phyloP scores from a whole-genome alignment of 257 asterid genomes.

The Przewalskia tangutica region DNA sequence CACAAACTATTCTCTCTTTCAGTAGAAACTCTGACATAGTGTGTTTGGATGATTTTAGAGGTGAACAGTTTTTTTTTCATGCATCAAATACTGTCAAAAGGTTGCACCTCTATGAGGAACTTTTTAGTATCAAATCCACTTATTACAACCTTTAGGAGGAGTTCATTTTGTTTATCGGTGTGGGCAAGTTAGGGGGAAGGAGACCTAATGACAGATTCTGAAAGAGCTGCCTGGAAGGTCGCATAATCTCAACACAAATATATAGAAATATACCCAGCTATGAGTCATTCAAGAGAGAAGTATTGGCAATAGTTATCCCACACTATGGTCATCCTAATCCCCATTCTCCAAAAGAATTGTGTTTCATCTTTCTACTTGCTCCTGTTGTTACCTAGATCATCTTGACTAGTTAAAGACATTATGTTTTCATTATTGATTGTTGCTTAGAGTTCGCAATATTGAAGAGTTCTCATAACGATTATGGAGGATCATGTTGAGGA shows the following conservation, averaged over 20 bases:
- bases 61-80: not conserved
- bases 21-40: not conserved
- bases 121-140: not conserved
- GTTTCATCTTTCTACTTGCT: not conserved
- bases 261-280: not conserved
- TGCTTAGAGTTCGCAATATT: not conserved
- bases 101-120: not conserved
- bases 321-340: not conserved
- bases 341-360: not conserved
- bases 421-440: not conserved
- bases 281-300: not conserved
- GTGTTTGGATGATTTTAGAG: not conserved
- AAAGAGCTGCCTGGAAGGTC: not conserved
- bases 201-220: not conserved
- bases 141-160: not conserved
- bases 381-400: not conserved
- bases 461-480: not conserved
- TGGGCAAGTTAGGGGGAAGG: not conserved
- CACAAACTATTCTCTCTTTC: not conserved
- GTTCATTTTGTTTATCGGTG: not conserved
- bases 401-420: not conserved
- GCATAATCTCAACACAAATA: not conserved
- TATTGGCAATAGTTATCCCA: not conserved
- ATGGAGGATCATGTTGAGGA: not conserved
- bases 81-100: not conserved